Evolutionary conservation across 2,329 filamentous ascomycete species (phyloP), one percentile per base, ranked within the genome.

Genomic region (Trichophyton rubrum): DNA sequence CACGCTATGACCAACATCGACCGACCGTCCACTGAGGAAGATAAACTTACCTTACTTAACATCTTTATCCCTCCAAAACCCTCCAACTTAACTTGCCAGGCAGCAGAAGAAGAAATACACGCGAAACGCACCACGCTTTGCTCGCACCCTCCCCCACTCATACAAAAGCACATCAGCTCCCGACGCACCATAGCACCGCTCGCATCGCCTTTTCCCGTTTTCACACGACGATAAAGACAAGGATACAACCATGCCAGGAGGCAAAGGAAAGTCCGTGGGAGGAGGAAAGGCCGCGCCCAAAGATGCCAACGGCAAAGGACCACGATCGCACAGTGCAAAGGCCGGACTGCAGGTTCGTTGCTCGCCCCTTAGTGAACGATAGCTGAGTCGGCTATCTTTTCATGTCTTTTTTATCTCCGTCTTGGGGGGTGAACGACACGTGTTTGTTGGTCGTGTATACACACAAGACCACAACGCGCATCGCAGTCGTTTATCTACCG

Each of bases 221-320:
- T 38, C 33, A 43, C 40, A 20, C 15, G n/a, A 43, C 40, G n/a
- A 43, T n/a, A 43, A n/a, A 43, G 15, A 43, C 40, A 43, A 43
- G 40, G 49, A 53, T 53, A 27, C 27, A 33, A 74, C 73, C 70
- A 87, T 87, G 85, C 80, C 90, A 73, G 91, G 91, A 73, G 90
- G 90, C 79, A 96, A 96, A 83, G 91, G 91, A 82, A 95, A 90
- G 81, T 89, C 86, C 66, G 84, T 87, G 68, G 90, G 91, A 70
- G 90, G 91, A 70, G 91, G 91, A 73, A 96, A 95, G 85, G 91
- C 87, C 62, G 89, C 89, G 69, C 88, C 89, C 69, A 93, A 93
- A 81, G 83, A 84, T 66, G 83, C 81, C 70, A 86, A 85, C 73
- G 89, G 88, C 80, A 96, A 96, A 81, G 87, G 89, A 72, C 89